Conservation (phyloP, 257 asterid species). For the Petunia secreta region DNA sequence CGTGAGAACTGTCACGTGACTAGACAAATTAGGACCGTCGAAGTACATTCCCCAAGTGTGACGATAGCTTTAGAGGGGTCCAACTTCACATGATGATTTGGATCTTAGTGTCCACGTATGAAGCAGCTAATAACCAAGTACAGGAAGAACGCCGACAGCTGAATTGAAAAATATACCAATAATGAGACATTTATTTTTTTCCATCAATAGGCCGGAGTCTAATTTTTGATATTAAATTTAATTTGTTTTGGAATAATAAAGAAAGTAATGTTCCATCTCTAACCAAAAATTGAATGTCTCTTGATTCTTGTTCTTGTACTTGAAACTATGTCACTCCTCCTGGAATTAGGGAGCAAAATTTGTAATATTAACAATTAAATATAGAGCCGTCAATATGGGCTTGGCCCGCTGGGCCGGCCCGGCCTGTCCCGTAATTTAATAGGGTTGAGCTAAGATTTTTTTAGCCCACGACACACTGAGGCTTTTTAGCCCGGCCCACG, state of each 20-base stretch:
- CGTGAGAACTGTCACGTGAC: conserved; percentile 23
- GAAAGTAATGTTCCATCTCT: too few species aligned
- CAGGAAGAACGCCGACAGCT: background rate
- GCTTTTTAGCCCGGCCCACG: too few species aligned
- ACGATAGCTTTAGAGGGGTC: background rate
- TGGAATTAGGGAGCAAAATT: background rate
- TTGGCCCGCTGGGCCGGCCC: too few species aligned
- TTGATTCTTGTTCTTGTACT: background rate
- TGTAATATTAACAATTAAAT: too few species aligned
- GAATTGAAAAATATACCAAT: too few species aligned
- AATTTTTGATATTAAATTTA: too few species aligned
- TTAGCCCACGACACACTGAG: too few species aligned
- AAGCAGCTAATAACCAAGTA: background rate
- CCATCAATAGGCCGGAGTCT: too few species aligned
- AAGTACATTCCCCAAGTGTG: background rate
- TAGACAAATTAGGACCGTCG: conserved; percentile 26
- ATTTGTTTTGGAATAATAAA: too few species aligned
- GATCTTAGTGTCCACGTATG: background rate
- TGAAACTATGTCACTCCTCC: background rate
- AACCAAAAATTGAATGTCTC: background rate
- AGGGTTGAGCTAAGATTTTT: too few species aligned
- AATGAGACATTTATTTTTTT: too few species aligned
- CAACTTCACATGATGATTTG: background rate
- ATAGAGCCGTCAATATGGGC: background rate
- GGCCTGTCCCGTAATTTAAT: too few species aligned